Evolutionary conservation across 208 protist genomes (phyloP).

Genomic region (Leishmania tarentolae): DNA sequence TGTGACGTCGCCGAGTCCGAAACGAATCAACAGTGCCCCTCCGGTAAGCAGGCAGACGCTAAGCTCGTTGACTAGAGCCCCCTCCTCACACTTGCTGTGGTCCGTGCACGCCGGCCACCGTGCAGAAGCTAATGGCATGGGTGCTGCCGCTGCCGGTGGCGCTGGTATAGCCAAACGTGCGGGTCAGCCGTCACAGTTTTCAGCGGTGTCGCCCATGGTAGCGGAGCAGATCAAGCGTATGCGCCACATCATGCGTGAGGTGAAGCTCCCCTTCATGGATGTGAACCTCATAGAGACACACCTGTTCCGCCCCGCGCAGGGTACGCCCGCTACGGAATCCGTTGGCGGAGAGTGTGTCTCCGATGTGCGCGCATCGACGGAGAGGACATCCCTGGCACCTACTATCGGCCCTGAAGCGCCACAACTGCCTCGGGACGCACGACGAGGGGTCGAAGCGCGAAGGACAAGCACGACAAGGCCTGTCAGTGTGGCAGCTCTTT

Average conservation of each 20-base stretch:
- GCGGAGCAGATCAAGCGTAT: constrained; percentile 6
- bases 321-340: not conserved
- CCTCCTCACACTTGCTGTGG: not conserved
- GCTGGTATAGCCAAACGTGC: not conserved
- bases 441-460: not conserved
- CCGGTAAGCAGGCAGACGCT: not conserved
- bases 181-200: not conserved
- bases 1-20: not conserved
- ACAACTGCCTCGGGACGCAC: not conserved
- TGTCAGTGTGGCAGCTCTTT: not conserved
- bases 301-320: not conserved
- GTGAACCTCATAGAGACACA: constrained; percentile 5
- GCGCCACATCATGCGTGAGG: constrained; percentile 9
- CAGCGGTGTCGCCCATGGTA: not conserved
- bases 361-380: not conserved
- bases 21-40: not conserved
- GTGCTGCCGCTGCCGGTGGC: not conserved
- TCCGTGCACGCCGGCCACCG: not conserved
- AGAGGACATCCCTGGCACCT: not conserved
- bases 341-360: not conserved
- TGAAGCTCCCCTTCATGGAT: constrained; percentile 26
- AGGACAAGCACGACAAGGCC: not conserved
- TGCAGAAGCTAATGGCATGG: not conserved
- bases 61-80: not conserved
- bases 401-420: not conserved